Conservation (phyloP, 257 asterid species). For the Catharanthus roseus region DNA sequence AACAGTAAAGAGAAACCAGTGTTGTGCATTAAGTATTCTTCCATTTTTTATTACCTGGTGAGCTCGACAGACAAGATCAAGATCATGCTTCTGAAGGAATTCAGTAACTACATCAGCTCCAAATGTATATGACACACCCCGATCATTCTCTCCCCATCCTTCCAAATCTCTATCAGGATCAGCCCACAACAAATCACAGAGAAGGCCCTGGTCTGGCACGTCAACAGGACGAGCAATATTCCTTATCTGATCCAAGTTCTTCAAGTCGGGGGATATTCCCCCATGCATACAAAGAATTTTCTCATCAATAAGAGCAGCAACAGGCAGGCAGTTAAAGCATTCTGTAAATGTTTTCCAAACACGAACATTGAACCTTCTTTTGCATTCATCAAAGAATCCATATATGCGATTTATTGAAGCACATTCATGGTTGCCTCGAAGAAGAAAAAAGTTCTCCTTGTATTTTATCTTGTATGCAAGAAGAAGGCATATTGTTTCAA, state of each 20-base stretch:
- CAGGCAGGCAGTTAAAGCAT: conserved; percentile 28
- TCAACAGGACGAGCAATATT: conserved; percentile 31
- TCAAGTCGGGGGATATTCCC: conserved; percentile 28
- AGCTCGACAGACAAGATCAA: conserved; percentile 28
- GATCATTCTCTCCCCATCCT: conserved; percentile 32
- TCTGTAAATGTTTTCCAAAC: conserved; percentile 30
- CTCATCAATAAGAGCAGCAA: conserved; percentile 28
- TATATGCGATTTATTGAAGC: conserved; percentile 32
- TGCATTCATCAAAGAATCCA: conserved; percentile 32
- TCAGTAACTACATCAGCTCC: conserved; percentile 23
- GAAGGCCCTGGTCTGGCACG: conserved; percentile 25
- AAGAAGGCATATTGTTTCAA: conserved; percentile 33
- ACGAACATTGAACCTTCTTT: conserved; percentile 29
- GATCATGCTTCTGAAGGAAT: conserved; percentile 25
- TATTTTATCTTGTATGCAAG: conserved; percentile 31
- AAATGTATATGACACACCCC: conserved; percentile 26
- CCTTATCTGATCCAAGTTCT: conserved; percentile 29
- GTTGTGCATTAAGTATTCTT: not conserved
- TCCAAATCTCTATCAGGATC: conserved; percentile 23
- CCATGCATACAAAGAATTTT: conserved; percentile 31
- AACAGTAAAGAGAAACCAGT: not conserved
- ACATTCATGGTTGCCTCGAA: conserved; percentile 31
- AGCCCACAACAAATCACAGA: conserved; percentile 28
- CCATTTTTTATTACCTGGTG: conserved; percentile 19
- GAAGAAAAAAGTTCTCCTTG: conserved; percentile 29